Base-by-base conservation (phyloP, 371 early-diverging fungal species). In the Spraguea lophii region DNA sequence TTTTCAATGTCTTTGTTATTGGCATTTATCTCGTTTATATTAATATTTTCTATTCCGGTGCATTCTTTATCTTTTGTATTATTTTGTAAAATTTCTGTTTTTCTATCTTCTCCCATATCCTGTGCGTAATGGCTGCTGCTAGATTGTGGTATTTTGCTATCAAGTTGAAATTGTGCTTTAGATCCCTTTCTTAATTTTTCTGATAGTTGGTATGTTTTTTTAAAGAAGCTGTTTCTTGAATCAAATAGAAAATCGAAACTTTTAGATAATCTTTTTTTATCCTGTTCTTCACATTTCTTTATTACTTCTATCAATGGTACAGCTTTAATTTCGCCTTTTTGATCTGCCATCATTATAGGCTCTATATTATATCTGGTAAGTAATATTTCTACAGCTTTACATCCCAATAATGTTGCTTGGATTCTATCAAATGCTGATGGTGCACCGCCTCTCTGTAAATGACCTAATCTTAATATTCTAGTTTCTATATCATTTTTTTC, bases 401-500 rank as follows among this genome's bases (percentile, higher is more conserved):
- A 80, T 32, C 88, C 83, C 64, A 88, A 85, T 46, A 84, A 75
- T 0, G 93, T 90, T 1, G 85, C 76, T 57, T 88, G 67, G 58
- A 84, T 81, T 53, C 94, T 80, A 70, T 97, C 98, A 65, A 75
- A 82, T 20, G 83, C 82, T 53, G 82, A 79, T 16, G 98, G 91
- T 0, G 79, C 74, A 13, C 98, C 98, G 54, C 95, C 98, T 46
- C 98, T 79, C 73, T 97, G 95, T 12, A 91, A 82, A 62, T 97
- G 98, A 12, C 98, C 98, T 26, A 97, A 71, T 22, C 78, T 84
- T 1, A 93, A 85, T 30, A 86, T 81, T 17, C 94, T 78, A 3
- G 88, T 85, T 59, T 94, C 93, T 42, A 88, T 73, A n/a, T 77
- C 77, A 21, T 84, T 70, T 15, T 79, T 72, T 10, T 77, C 74